phyloP scores from a whole-genome alignment of 805 yeast species.

The Metschnikowia reukaufii region DNA sequence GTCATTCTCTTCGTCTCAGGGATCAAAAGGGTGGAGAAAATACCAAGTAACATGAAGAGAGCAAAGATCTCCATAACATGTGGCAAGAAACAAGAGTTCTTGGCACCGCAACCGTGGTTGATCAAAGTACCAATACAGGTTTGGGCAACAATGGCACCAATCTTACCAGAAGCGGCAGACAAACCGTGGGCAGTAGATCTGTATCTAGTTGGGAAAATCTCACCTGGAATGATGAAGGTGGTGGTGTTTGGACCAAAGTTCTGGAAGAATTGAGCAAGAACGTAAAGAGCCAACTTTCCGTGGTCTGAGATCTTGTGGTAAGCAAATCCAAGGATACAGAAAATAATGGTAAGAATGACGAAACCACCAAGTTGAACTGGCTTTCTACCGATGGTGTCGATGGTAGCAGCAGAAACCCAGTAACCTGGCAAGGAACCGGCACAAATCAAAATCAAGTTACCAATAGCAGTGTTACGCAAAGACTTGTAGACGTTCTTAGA shows the following conservation, averaged over 20 bases:
- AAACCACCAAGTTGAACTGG: slow-evolving; percentile 80
- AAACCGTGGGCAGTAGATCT: slow-evolving; percentile 95
- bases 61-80: slow-evolving; percentile 95
- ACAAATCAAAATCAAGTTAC: slow-evolving; percentile 88
- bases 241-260: slow-evolving; percentile 94
- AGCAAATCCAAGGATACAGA: slow-evolving; percentile 82
- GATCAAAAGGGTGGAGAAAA: slow-evolving; percentile 60
- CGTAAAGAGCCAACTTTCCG: slow-evolving; percentile 75
- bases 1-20: slow-evolving; percentile 94
- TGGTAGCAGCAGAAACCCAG: slow-evolving; percentile 79
- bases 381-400: slow-evolving; percentile 83
- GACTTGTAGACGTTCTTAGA: slow-evolving; percentile 66
- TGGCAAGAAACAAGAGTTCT: slow-evolving; percentile 71
- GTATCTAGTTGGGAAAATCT: slow-evolving; percentile 89
- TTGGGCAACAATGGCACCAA: slow-evolving; percentile 92
- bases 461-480: slow-evolving; percentile 78
- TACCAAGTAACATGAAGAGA: slow-evolving; percentile 83
- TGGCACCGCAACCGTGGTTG: slow-evolving; percentile 71
- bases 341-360: slow-evolving; percentile 63
- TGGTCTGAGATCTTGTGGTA: slow-evolving; percentile 66
- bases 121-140: slow-evolving; percentile 82
- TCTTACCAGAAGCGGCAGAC: slow-evolving; percentile 88
- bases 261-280: slow-evolving; percentile 81
- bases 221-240: slow-evolving; percentile 89
- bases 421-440: slow-evolving; percentile 96